These are phyloP conservation scores for Phaseolus lunatus DNA, from an alignment of 306 rosid genomes.

Conservation along the genomic window DNA sequence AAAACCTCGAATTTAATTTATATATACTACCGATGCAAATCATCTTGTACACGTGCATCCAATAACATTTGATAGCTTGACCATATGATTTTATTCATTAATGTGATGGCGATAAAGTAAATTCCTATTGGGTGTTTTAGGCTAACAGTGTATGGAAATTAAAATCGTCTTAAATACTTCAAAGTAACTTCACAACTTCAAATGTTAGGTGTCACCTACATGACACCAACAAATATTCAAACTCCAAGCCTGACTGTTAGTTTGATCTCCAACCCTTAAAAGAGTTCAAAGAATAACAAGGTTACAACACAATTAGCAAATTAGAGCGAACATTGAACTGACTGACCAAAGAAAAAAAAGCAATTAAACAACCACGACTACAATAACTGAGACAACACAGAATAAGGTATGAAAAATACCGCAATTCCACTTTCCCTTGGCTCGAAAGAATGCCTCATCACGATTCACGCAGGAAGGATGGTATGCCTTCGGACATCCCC, in stretches of 20 bases:
- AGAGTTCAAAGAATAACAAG: constrained; percentile 19
- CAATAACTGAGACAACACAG: background rate
- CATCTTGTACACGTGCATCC: background rate
- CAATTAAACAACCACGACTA: background rate
- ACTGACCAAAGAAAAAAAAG: background rate
- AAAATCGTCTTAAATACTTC: background rate
- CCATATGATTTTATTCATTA: background rate
- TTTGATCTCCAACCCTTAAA: background rate
- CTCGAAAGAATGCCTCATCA: constrained; percentile 90
- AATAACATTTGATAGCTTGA: background rate
- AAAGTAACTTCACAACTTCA: constrained; percentile 13
- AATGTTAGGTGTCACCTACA: background rate
- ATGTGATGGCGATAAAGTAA: background rate
- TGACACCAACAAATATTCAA: constrained; percentile 6
- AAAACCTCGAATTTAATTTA: background rate
- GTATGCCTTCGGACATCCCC: constrained; percentile 99
- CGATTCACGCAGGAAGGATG: constrained; percentile 95
- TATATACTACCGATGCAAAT: background rate
- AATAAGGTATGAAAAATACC: constrained; percentile 60
- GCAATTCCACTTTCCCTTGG: constrained; percentile 99
- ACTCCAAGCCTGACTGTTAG: background rate
- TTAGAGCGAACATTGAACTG: background rate
- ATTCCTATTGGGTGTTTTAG: background rate
- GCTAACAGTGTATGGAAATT: background rate
- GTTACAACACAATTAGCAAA: background rate